phyloP scores from a whole-genome alignment of 148 eudicot genomes.

The Oxyria digyna region DNA sequence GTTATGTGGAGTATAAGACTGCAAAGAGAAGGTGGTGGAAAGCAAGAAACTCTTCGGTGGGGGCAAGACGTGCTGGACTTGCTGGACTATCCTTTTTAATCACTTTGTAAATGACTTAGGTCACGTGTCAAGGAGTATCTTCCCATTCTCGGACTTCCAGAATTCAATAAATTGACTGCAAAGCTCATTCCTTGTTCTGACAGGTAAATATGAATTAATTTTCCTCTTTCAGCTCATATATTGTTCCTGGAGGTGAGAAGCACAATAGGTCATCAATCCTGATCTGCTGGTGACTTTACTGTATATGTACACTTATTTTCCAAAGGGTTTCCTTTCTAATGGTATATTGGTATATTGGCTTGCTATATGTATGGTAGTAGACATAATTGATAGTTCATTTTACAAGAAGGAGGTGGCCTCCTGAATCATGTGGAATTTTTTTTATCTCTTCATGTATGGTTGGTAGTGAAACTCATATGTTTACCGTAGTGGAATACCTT shows the following conservation, averaged over 20 bases:
- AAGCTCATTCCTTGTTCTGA: constrained; percentile 86
- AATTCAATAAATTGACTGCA: constrained; percentile 82
- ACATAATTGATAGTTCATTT: neutral
- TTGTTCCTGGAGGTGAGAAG: neutral
- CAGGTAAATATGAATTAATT: constrained; percentile 33
- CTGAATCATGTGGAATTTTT: neutral
- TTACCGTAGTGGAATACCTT: too few species aligned
- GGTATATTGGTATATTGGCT: neutral
- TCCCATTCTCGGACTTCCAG: constrained; percentile 84
- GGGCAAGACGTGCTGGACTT: too few species aligned
- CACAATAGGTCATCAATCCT: neutral
- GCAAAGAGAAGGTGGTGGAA: too few species aligned
- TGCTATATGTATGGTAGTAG: neutral
- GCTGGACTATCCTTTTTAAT: too few species aligned
- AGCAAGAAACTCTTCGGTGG: too few species aligned
- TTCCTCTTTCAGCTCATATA: too few species aligned
- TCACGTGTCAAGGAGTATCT: constrained; percentile 81
- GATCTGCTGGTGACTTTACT: too few species aligned
- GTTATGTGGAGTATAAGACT: too few species aligned
- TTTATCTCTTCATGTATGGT: neutral
- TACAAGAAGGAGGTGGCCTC: neutral
- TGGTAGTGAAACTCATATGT: neutral
- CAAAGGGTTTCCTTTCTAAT: neutral
- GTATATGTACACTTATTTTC: too few species aligned
- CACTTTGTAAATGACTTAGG: constrained; percentile 18